A percentile compares a stretch with the other conserved stretches of the same genome.
Evolutionary conservation across 768 basidiomycete species (phyloP).

Genomic region (Harrya chromipes): DNA sequence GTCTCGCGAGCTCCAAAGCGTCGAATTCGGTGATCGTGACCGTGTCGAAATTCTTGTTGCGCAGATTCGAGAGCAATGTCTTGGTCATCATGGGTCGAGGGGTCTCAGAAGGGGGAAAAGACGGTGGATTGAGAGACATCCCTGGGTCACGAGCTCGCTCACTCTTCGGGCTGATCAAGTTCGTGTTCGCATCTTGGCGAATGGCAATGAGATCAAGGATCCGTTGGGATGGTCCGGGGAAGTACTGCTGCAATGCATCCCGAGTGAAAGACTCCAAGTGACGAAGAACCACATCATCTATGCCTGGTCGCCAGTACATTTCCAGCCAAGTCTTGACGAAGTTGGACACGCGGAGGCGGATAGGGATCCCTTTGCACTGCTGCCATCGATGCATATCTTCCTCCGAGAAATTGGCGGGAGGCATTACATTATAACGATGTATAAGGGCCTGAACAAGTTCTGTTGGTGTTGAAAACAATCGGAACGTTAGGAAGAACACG

Average conservation of each 20-base stretch:
- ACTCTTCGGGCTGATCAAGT: conserved; percentile 52
- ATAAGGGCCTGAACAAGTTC: conserved; percentile 79
- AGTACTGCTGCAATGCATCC: conserved; percentile 58
- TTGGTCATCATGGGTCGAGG: conserved; percentile 88
- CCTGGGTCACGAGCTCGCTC: conserved; percentile 73
- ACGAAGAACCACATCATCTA: conserved; percentile 65
- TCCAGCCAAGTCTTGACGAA: conserved; percentile 96
- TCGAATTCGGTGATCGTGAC: conserved; percentile 90
- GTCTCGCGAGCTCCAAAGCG: conserved; percentile 85
- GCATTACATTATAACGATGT: conserved; percentile 76
- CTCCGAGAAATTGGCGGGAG: conserved; percentile 53
- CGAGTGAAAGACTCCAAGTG: conserved; percentile 57
- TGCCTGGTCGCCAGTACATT: conserved; percentile 76
- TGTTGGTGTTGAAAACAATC: conserved; percentile 77
- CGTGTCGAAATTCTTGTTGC: conserved; percentile 58
- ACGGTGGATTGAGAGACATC: conserved; percentile 66
- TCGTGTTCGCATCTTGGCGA: conserved; percentile 48
- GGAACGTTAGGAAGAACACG: conserved; percentile 95
- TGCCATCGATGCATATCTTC: conserved; percentile 75
- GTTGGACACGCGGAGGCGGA: conserved; percentile 88
- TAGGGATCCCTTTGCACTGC: conserved; percentile 83
- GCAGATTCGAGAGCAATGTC: conserved; percentile 62
- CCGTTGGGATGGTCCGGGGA: conserved; percentile 66
- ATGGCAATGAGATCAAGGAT: conserved; percentile 65
- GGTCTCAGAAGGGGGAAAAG: conserved; percentile 55